Evolutionary conservation across 1,284 basidiomycete genomes (phyloP).

Genomic region (Cerrena zonata): DNA sequence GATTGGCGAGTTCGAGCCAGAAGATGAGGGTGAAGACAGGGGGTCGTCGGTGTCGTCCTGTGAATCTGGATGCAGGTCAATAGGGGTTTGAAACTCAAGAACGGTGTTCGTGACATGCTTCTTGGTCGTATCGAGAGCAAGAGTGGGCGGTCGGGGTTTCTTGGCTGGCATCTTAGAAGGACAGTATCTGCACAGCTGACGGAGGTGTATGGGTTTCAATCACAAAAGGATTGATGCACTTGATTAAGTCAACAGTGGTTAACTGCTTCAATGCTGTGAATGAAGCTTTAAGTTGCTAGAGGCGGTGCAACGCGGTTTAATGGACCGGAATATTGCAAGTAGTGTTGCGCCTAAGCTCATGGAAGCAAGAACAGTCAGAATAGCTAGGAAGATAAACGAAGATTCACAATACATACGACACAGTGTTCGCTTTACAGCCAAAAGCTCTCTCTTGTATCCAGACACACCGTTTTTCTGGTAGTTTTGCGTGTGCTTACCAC

Average conservation of each 20-base stretch:
- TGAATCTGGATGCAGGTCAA: slow-evolving; percentile 20
- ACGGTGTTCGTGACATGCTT: slow-evolving; percentile 27
- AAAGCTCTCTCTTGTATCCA: no score
- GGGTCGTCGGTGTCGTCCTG: slow-evolving; percentile 22
- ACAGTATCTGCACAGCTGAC: not conserved
- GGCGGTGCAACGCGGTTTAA: not conserved
- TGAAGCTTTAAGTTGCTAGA: not conserved
- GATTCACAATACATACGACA: no score
- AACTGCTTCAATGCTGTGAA: not conserved
- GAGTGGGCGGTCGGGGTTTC: slow-evolving; percentile 33
- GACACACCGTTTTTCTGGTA: no score
- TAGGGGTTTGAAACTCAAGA: slow-evolving; percentile 32
- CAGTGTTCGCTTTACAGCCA: no score
- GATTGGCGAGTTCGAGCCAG: slow-evolving; percentile 23
- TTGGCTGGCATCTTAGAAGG: slow-evolving; percentile 17
- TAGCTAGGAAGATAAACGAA: no score
- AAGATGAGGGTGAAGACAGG: slow-evolving; percentile 31
- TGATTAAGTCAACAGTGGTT: not conserved
- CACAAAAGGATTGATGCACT: not conserved
- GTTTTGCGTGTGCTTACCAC: no score
- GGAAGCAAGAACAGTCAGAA: no score
- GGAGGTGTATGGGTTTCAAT: not conserved
- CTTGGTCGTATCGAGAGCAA: slow-evolving; percentile 29
- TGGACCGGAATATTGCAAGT: no score
- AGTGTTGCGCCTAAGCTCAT: no score